Conservation (phyloP, 1,284 basidiomycete species). For the Vanrija sp. region DNA sequence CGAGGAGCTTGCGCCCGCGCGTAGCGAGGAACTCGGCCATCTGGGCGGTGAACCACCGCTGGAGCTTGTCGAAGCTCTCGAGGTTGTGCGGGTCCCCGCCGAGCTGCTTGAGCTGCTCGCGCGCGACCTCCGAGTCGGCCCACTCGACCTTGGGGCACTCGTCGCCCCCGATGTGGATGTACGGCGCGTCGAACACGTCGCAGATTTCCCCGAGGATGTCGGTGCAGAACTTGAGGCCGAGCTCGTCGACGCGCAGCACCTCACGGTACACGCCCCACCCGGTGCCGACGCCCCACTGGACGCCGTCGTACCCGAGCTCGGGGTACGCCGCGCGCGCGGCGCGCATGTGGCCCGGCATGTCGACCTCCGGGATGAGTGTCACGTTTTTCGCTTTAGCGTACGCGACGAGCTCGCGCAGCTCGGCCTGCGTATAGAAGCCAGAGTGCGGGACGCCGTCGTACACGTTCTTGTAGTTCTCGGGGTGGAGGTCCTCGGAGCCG, state of each 20-base stretch:
- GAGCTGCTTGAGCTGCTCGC: slow-evolving; percentile 10
- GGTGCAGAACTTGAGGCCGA: slow-evolving; percentile 8
- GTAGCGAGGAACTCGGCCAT: slow-evolving; percentile 8
- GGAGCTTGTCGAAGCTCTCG: slow-evolving; percentile 12
- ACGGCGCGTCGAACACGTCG: slow-evolving; percentile 13
- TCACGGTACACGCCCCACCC: slow-evolving; percentile 20
- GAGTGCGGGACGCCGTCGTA: slow-evolving; percentile 15
- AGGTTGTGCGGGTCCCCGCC: background rate
- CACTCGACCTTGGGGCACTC: slow-evolving; percentile 19
- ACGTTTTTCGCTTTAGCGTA: slow-evolving; percentile 12
- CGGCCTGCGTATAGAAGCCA: slow-evolving; percentile 18
- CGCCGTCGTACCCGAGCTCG: slow-evolving; percentile 18
- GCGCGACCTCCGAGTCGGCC: background rate
- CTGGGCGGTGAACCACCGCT: slow-evolving; percentile 12
- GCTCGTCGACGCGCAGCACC: slow-evolving; percentile 15
- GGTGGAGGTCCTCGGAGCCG: slow-evolving; percentile 11
- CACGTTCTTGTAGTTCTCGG: slow-evolving; percentile 14
- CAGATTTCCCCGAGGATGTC: slow-evolving; percentile 21
- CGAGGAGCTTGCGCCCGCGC: slow-evolving; percentile 12
- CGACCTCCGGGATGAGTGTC: slow-evolving; percentile 19
- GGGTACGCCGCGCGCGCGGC: slow-evolving; percentile 21
- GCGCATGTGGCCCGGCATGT: slow-evolving; percentile 23
- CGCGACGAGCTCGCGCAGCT: slow-evolving; percentile 11
- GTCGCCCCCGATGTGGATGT: slow-evolving; percentile 18
- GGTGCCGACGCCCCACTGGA: background rate